Evolutionary conservation across 2,329 filamentous ascomycete species (phyloP), one percentile per base, ranked within the genome.

Genomic region (Leptographium radiaticola): DNA sequence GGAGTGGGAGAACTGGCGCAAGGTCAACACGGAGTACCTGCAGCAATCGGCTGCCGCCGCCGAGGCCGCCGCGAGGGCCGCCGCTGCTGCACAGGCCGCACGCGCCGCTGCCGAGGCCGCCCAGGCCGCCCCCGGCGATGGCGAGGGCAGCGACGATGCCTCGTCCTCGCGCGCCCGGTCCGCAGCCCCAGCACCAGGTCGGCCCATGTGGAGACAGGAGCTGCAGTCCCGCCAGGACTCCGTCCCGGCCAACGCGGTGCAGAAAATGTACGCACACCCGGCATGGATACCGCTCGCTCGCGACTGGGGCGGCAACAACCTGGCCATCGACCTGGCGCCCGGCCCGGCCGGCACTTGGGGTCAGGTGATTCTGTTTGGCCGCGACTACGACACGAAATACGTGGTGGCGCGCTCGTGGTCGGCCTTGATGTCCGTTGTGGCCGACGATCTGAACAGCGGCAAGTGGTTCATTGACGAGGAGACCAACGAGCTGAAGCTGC

Each of bases 331-430:
- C 68, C 75, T 98, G 55, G 88, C 90, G 8, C 93, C 93, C 25
- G 93, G 93, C 2, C 88, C 91, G 11, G 79, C 80, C 48, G 93
- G 93, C 42, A 86, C 84, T 66, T 98, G 93, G 91, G 93, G 93
- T 53, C 93, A 98, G 67, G 82, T 98, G 60, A 95, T 98, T 63
- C 78, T 98, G 57, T 96, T 95, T 67, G 93, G 93, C 51, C 88
- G 93, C 57, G 93, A 98, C 71, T 98, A 95, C 70, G 93, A 98
- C 66, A 95, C 88, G 70, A 98, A 98, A 72, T 98, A 95, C 65
- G 93, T 98, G 8, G 79, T 98, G 54, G 87, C 93, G 34, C 83
- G 87, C 57, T 97, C 91, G 1, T 98, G 93, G 93, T 81, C 83
- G 16, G 79, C 85, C 11, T 90, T 98, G 65, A 71, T 98, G 20